Conservation (phyloP, 1,284 basidiomycete genomes). For the Singerocomus rubriflavus region DNA sequence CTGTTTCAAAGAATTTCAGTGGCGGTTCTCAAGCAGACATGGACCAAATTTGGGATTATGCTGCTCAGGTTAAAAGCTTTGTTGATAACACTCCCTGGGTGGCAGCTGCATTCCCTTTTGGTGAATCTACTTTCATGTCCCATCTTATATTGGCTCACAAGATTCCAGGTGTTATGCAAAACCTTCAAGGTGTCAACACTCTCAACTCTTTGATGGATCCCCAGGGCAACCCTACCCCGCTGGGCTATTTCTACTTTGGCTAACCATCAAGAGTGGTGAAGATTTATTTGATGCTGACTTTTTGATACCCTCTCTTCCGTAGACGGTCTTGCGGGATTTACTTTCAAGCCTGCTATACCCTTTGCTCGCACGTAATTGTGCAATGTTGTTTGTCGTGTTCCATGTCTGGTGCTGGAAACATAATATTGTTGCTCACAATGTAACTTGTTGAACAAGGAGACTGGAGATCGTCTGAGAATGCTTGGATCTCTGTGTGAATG, state of each 20-base stretch:
- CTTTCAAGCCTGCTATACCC: neutral
- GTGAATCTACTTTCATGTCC: constrained; percentile 25
- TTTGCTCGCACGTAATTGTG: constrained; percentile 5
- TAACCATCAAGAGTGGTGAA: constrained; percentile 1
- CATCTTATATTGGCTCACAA: too few species aligned
- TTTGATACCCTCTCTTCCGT: constrained; percentile 26
- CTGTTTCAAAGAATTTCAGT: constrained; percentile 53
- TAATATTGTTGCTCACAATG: constrained; percentile 9
- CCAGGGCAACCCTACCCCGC: constrained; percentile 44
- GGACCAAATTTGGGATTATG: constrained; percentile 13
- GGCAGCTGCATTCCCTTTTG: constrained; percentile 65
- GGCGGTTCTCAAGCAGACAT: constrained; percentile 22
- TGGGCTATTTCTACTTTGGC: constrained; percentile 43
- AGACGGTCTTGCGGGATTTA: constrained; percentile 7
- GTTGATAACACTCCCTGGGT: constrained; percentile 58
- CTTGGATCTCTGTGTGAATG: neutral
- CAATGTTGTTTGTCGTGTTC: constrained; percentile 12
- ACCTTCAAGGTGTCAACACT: constrained; percentile 68
- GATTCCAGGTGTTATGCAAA: constrained; percentile 54
- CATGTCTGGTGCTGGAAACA: constrained; percentile 25
- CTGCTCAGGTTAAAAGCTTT: constrained; percentile 54
- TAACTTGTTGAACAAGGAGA: constrained; percentile 30
- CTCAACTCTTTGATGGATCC: constrained; percentile 53
- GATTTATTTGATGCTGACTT: neutral
- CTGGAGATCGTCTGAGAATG: neutral